phyloP scores from a whole-genome alignment of 148 eudicot genomes.

The Cornus suecica region DNA sequence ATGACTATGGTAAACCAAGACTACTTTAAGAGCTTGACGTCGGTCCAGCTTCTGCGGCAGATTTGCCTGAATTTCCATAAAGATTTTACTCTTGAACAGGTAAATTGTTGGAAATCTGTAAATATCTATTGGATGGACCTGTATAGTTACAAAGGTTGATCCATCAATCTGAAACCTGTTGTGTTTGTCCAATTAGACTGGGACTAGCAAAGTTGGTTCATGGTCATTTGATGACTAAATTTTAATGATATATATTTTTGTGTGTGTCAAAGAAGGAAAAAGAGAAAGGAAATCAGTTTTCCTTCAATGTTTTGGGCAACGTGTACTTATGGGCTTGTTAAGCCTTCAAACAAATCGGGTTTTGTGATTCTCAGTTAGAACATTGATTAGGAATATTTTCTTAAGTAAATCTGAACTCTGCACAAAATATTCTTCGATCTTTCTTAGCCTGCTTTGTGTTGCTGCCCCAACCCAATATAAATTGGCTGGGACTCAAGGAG shows the following conservation, averaged over 20 bases:
- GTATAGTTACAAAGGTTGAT: background rate
- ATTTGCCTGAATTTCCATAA: conserved; percentile 74
- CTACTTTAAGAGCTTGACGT: conserved; percentile 85
- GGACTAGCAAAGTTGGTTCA: background rate
- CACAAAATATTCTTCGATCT: too few relatives aligned
- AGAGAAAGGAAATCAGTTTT: background rate
- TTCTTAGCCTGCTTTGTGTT: too few relatives aligned
- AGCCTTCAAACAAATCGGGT: background rate
- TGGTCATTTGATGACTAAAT: background rate
- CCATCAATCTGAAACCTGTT: background rate
- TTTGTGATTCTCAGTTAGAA: background rate
- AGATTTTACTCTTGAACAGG: conserved; percentile 82
- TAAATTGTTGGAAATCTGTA: conserved; percentile 3
- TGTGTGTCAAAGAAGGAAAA: too few relatives aligned
- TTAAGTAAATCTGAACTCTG: background rate
- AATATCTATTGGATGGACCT: background rate
- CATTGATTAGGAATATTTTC: too few relatives aligned
- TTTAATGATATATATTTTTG: too few relatives aligned
- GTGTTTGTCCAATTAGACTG: background rate
- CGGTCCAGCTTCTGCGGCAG: conserved; percentile 54
- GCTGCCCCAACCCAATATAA: too few relatives aligned
- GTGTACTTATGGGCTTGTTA: background rate
- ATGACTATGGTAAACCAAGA: conserved; percentile 66
- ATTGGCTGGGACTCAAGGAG: too few relatives aligned
- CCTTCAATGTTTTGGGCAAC: background rate